phyloP scores from a whole-genome alignment of 306 rosid genomes.

The barrel medic (Medicago truncatula) region DNA sequence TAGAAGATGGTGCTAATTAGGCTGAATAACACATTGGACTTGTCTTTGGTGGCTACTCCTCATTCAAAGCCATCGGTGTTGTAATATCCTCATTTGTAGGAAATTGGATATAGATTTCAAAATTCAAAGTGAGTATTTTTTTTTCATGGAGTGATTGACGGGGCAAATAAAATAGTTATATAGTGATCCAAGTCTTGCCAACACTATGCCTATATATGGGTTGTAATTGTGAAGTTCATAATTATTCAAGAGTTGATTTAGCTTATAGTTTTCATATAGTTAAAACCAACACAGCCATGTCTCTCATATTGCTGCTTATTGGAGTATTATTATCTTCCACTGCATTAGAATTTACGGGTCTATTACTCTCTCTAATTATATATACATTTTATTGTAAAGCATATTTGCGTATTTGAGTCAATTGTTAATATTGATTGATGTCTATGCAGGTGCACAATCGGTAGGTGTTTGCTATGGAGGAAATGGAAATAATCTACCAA shows the following conservation, averaged over 20 bases:
- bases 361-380: background rate
- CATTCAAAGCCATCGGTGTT: conserved; percentile 32
- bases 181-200: conserved; percentile 3
- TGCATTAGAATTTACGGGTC: conserved; percentile 25
- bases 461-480: conserved; percentile 65
- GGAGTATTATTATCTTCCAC: conserved; percentile 36
- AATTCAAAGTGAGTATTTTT: background rate
- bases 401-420: no score
- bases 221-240: background rate
- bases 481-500: conserved; percentile 54
- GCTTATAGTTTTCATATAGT: background rate
- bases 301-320: conserved; percentile 31
- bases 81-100: background rate
- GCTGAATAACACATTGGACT: conserved; percentile 27
- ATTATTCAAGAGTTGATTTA: background rate
- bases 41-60: background rate
- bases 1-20: background rate
- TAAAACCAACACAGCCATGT: conserved; percentile 29
- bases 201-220: conserved; percentile 19
- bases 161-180: conserved; percentile 1
- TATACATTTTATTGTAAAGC: no score
- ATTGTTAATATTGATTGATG: background rate
- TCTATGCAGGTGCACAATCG: conserved; percentile 57
- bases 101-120: conserved; percentile 9
- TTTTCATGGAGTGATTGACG: conserved; percentile 46